These are phyloP conservation scores for Escovopsis sp. DNA, from an alignment of 2,329 filamentous ascomycete species.

Conservation along the genomic window DNA sequence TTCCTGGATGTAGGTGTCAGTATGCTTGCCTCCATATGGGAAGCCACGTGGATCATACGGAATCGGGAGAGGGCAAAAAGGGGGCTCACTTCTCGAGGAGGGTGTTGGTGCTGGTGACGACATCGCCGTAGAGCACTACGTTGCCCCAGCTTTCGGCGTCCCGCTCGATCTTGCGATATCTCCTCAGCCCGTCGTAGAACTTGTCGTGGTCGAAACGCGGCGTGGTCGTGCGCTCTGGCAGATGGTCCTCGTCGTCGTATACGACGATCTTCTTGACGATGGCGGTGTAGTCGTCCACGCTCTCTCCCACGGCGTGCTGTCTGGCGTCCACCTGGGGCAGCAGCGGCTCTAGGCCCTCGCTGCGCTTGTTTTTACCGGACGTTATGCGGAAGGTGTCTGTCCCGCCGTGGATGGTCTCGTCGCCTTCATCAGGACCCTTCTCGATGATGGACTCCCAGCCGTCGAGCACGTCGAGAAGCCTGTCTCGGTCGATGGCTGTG, in stretches of 20 bases:
- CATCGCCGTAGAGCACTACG: slow-evolving; percentile 71
- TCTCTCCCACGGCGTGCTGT: slow-evolving; percentile 16
- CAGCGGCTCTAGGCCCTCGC: slow-evolving; percentile 38
- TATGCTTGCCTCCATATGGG: background rate
- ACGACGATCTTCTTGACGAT: slow-evolving; percentile 55
- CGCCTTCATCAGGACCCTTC: slow-evolving; percentile 38
- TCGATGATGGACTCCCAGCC: slow-evolving; percentile 53
- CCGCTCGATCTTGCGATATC: slow-evolving; percentile 44
- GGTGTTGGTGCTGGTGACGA: slow-evolving; percentile 87
- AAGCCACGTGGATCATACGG: too few relatives aligned
- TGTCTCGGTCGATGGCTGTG: slow-evolving; percentile 48
- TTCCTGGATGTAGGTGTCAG: slow-evolving; percentile 38
- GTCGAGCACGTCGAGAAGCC: slow-evolving; percentile 52
- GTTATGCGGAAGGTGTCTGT: slow-evolving; percentile 72
- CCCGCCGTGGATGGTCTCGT: slow-evolving; percentile 63
- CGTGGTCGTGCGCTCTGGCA: slow-evolving; percentile 57
- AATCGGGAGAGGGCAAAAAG: background rate
- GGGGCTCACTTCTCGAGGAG: slow-evolving; percentile 62
- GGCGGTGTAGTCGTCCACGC: slow-evolving; percentile 59
- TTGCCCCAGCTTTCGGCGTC: slow-evolving; percentile 58
- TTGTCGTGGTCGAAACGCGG: slow-evolving; percentile 74
- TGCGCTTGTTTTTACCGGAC: slow-evolving; percentile 43
- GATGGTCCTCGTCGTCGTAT: slow-evolving; percentile 45
- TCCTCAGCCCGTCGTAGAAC: slow-evolving; percentile 56
- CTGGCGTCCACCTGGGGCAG: slow-evolving; percentile 20